Conservation (phyloP, 495 filamentous ascomycete genomes). For the Trichoderma gamsii region DNA sequence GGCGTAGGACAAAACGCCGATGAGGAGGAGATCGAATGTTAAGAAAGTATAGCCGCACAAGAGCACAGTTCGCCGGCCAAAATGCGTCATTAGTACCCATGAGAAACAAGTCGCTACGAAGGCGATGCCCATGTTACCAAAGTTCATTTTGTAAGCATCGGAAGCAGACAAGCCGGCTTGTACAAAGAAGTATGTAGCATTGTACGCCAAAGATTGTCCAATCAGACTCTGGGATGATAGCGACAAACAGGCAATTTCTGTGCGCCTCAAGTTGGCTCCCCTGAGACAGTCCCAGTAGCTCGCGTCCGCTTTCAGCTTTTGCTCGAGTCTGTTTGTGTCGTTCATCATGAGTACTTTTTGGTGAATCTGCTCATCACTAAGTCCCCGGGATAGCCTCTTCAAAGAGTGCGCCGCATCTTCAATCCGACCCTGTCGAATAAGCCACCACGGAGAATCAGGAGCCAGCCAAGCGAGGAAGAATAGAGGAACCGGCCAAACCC, state of each 20-base stretch:
- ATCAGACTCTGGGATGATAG: constrained; percentile 27
- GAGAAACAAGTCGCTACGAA: constrained; percentile 38
- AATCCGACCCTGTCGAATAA: constrained; percentile 33
- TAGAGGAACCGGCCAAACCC: constrained; percentile 32
- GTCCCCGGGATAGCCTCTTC: constrained; percentile 1
- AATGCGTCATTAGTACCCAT: constrained; percentile 31
- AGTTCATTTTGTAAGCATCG: constrained; percentile 39
- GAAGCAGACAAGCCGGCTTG: constrained; percentile 49
- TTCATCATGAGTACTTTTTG: constrained; percentile 57
- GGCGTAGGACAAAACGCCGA: constrained; percentile 28
- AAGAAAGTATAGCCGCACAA: constrained; percentile 29
- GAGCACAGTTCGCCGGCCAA: constrained; percentile 41
- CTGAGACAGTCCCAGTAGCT: constrained; percentile 56
- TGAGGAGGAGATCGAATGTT: constrained; percentile 27
- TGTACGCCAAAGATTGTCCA: constrained; percentile 48
- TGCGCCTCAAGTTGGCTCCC: constrained; percentile 57
- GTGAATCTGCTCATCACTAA: neutral
- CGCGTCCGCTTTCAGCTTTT: constrained; percentile 46
- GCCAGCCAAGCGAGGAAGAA: constrained; percentile 18
- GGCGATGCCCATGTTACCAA: constrained; percentile 26
- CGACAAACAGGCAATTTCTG: constrained; percentile 52
- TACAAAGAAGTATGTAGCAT: constrained; percentile 58
- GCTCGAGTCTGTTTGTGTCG: constrained; percentile 58
- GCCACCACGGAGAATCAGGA: constrained; percentile 45
- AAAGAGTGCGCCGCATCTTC: constrained; percentile 34